Evolutionary conservation across 345 rosid species (phyloP), one percentile per base, ranked within the genome.

Genomic region (Excoecaria cochinchinensis): DNA sequence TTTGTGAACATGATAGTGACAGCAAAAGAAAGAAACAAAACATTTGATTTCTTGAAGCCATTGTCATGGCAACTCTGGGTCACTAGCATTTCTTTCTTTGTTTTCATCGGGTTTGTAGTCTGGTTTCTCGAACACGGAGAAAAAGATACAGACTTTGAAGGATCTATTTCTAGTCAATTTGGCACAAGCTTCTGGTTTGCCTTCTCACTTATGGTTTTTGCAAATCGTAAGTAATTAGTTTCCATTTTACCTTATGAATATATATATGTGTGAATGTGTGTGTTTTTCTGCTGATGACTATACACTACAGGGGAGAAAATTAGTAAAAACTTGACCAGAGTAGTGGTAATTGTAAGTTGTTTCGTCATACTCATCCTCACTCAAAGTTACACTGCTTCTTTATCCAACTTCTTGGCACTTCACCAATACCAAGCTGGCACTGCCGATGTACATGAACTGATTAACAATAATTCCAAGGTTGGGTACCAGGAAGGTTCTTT

Each of bases 121-220:
- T 71, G 74, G 74, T 42, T 58, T 42, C 74, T 71, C 8, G 74
- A 71, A 24, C 75, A 72, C 10, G 8, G 73, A 70, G 38, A 22
- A 11, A 67, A 31, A 31, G 31, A 70, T 11, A 16, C 53, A 53
- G 73, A 38, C 6, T 70, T 70, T 22, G 47, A 48, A 19, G 73
- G 73, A 19, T 61, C 73, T 53, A 48, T 31, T 38, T 39, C 67
- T 16, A 11, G 72, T 80, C 95, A 92, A 87, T 31, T 85, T 8
- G 69, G 85, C 75, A 94, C 95, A 55, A 80, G 86, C 77, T 84
- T 93, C 74, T 93, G 98, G 95, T 93, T 82, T 83, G 90, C 83
- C 64, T 53, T 82, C 80, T 73, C 80, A 4, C 40, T 86, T 1
- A 62, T 85, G 46, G 85, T 81, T 22, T 81, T 80, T 25, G 42